Evolutionary conservation across 2,329 filamentous ascomycete genomes (phyloP), one percentile per base, ranked within the genome.

Genomic region (Claviceps arundinis): DNA sequence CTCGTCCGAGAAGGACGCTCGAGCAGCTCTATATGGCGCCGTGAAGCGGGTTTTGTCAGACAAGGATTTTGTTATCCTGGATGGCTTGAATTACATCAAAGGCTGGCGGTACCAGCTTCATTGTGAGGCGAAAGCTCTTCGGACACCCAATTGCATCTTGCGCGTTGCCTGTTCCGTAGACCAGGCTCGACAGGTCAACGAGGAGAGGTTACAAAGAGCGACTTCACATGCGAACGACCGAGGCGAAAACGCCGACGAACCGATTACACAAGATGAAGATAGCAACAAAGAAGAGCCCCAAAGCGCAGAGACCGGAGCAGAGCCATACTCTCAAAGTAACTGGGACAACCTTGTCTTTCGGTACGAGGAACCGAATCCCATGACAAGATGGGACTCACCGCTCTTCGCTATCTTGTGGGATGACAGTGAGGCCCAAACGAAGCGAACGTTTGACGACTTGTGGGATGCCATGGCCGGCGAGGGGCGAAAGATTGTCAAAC

Each of bases 41-140:
- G 84, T 91, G 46, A 91, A 91, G 73, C 77, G 87, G 44, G 77
- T 82, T 48, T 74, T 94, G 34, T 81, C 78, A 55, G 77, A 81
- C 52, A 80, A 81, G 60, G 84, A 88, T 61, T 81, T 94, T 53
- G 85, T 93, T 50, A 80, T 94, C 47, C 78, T 89, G 16, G 87
- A 94, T 64, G 82, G 83, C 1, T 71, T 87, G 55, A 93, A 93
- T 68, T 94, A 93, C 68, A 94, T 94, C 70, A 93, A 93, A 67
- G 88, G 87, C 40, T 93, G 87, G 79, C 77, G 88, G 48, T 94
- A 94, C 65, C 87, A 94, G 72, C 73, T 94, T 22, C 85, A 84
- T 66, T 91, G 87, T 70, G 87, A 93, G 68, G 81, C 87, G 40
- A 93, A 93, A 68, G 87, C 87, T 47, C 70, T 87, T 51, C 73